Base-by-base conservation (phyloP, 2,329 filamentous ascomycete species). In the Zymoseptoria brevis region DNA sequence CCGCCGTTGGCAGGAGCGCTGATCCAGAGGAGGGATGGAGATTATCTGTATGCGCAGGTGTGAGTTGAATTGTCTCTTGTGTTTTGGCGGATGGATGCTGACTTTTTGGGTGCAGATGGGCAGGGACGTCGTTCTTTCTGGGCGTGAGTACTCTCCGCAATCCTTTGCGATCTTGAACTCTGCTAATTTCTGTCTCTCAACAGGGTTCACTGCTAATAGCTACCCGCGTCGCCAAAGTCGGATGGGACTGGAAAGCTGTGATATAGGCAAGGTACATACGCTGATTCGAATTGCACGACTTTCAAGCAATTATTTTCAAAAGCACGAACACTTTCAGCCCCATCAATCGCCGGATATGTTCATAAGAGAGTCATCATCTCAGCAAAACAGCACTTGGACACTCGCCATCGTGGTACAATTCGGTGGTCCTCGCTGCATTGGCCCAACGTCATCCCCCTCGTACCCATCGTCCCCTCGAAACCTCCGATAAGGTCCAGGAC, bases 1-100 rank as follows among this genome's bases (percentile, higher is more conserved):
- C 76, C 77, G 5, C 76, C 77, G 0, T 72, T 80, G 60, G 78
- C 77, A 1, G 78, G 79, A 3, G 76, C 75, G 0, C 53, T 80
- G 57, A 76, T 80, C 7, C 71, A 76, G 53, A 67, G 64, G 8
- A 64, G 70, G 22, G 68, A 71, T 11, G 78, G 77, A 0, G 66
- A 67, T 1, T 81, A 79, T 67, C 58, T 79, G 1, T 67, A 69
- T 21, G 78, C 77, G 19, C 77, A 80, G 57, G 68, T 79, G 26
- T 65, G 54, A 61, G 62, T 57, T n/a, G 13, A 41, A 4, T 19
- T 22, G 19, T 29, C 11, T 26, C 16, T 8, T 8, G 4, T 26
- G 53, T 22, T 13, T 2, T 7, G 7, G 13, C 8, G 21, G 49
- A 26, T 30, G 11, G 11, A 16, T 16, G 35, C 41, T 57, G 21